phyloP scores from a whole-genome alignment of 805 yeast species.

The Candida loeiensis region DNA sequence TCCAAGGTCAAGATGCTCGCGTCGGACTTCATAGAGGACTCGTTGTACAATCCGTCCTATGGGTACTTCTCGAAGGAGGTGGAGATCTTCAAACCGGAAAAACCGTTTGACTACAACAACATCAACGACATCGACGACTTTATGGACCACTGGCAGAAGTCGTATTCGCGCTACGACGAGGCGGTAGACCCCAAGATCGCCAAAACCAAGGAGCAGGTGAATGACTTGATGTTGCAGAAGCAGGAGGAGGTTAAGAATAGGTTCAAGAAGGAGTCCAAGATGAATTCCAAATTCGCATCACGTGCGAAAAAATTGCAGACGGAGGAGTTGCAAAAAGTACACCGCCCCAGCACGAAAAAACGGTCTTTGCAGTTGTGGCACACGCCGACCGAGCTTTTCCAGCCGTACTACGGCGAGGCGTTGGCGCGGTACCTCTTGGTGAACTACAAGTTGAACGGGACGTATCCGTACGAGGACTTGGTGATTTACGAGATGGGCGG shows the following conservation, averaged over 20 bases:
- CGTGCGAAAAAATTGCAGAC: slow-evolving; percentile 21
- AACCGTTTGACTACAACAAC: slow-evolving; percentile 59
- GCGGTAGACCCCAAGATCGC: slow-evolving; percentile 11
- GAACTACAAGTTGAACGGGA: slow-evolving; percentile 59
- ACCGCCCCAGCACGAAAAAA: slow-evolving; percentile 13
- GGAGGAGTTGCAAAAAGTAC: slow-evolving; percentile 18
- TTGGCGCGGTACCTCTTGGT: slow-evolving; percentile 75
- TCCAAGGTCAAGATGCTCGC: slow-evolving; percentile 63
- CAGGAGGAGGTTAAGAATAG: slow-evolving; percentile 12
- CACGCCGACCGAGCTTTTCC: slow-evolving; percentile 83
- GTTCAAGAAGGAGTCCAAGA: slow-evolving; percentile 11
- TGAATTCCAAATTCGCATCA: slow-evolving; percentile 17
- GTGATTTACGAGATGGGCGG: slow-evolving; percentile 86
- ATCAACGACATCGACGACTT: slow-evolving; percentile 66
- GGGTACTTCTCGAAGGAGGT: slow-evolving; percentile 82
- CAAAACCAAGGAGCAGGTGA: slow-evolving; percentile 13
- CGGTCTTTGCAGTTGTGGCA: slow-evolving; percentile 75
- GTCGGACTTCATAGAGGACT: slow-evolving; percentile 80
- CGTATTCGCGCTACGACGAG: slow-evolving; percentile 52
- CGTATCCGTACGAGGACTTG: slow-evolving; percentile 67
- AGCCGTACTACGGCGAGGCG: slow-evolving; percentile 82
- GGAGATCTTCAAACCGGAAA: slow-evolving; percentile 65
- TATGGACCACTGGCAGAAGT: slow-evolving; percentile 60
- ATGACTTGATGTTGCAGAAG: slow-evolving; percentile 11
- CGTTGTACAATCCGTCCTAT: slow-evolving; percentile 74